A percentile compares a stretch with the other conserved stretches of the same genome.
These are phyloP conservation scores for Xylariaceae sp. DNA, from an alignment of 2,329 filamentous ascomycete species.

Conservation along the genomic window DNA sequence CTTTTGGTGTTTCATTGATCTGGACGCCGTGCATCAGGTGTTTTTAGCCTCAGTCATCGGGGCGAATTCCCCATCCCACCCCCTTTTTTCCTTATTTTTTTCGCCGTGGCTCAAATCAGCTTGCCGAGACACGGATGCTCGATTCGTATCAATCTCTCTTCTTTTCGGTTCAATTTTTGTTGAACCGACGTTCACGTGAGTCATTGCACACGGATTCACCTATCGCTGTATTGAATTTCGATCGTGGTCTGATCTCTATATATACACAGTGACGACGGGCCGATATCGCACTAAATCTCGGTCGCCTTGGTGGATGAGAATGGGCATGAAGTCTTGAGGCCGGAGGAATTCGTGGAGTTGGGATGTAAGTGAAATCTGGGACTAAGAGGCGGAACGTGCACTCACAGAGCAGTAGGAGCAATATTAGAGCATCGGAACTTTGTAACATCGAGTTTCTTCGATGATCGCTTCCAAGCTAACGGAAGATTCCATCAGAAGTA, in stretches of 20 bases:
- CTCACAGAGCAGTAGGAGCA: slow-evolving; percentile 15
- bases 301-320: too few relatives aligned
- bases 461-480: too few relatives aligned
- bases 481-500: slow-evolving; percentile 1
- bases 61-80: neutral
- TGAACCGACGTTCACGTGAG: slow-evolving; percentile 10
- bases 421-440: too few relatives aligned
- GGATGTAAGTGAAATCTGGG: slow-evolving; percentile 12
- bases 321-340: slow-evolving; percentile 8
- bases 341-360: slow-evolving; percentile 12
- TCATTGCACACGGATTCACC: too few relatives aligned
- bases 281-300: too few relatives aligned
- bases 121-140: slow-evolving; percentile 25
- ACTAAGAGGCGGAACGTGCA: slow-evolving; percentile 24
- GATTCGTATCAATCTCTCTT: slow-evolving; percentile 17
- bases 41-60: slow-evolving; percentile 26
- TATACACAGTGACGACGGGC: too few relatives aligned
- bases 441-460: too few relatives aligned
- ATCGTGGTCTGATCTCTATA: too few relatives aligned
- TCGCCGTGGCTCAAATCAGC: slow-evolving; percentile 5
- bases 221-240: too few relatives aligned
- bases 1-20: too few relatives aligned
- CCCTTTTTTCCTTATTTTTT: too few relatives aligned
- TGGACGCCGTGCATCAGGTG: neutral
- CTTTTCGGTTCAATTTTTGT: slow-evolving; percentile 17